Base-by-base conservation (phyloP, 805 yeast genomes). In the Starmerella etchellsii region DNA sequence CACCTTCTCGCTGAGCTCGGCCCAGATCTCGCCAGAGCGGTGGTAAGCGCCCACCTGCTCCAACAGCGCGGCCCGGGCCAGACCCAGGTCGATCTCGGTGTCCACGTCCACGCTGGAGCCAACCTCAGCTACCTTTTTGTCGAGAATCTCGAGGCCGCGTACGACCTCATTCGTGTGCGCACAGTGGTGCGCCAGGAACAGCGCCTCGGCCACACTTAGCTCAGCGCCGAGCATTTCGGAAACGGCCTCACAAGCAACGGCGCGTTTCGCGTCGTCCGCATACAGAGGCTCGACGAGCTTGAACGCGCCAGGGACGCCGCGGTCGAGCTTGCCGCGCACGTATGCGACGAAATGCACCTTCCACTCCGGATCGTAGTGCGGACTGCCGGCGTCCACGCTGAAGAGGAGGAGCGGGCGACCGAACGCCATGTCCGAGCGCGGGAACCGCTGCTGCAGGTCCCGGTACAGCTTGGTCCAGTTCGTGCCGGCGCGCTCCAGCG, bases 231-330 rank as follows among this genome's bases (percentile, higher is more conserved):
- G 36, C 6, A 34, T 27, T 15, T 37, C 29, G 24, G 35, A 47
- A 3, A 49, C 46, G 13, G 43, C 46, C 6, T 30, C 30, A 10
- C 8, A 8, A 2, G 43, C 7, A 9, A 32, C 46, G 4, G 4
- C 25, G 3, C 36, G 35, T 34, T 38, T 37, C 15, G 38, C 22
- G n/a, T 38, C 26, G 37, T 46, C 41, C 10, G 30, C 33, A 36
- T 53, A 53, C 11, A 15, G 62, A 51, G 19, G 81, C 61, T 87
- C 85, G 37, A 91, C 74, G 52, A 82, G 79, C 41, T 79, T 79
- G 62, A 87, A 91, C 4, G 91, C 71, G 1, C 95, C 81, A 4
- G 97, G 97, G 26, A 85, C 91, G 31, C 94, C 93, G 41, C 84
- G 71, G 47, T 69, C 63, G 52, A 91, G 69, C 54, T 78, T 81